Percentiles rank a stretch among this genome's conserved stretches.
Evolutionary conservation across 345 rosid genomes (phyloP).

Genomic region (Capsella bursapastoris): DNA sequence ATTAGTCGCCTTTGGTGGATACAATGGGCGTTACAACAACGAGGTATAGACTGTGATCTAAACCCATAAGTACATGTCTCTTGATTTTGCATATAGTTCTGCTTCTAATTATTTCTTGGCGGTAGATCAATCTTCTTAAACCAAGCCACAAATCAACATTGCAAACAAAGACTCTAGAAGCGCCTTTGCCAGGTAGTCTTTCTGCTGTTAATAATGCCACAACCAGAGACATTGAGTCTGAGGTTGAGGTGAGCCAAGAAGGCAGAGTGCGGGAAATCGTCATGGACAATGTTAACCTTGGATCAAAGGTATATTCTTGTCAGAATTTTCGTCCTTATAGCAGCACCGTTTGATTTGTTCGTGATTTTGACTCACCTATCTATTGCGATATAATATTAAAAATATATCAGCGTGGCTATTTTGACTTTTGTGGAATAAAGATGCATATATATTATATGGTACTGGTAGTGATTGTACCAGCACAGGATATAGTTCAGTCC

Average conservation of each 20-base stretch:
- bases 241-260: conserved; percentile 74
- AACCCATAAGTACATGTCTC: conserved; percentile 7
- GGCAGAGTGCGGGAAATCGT: conserved; percentile 88
- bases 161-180: conserved; percentile 64
- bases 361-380: background rate
- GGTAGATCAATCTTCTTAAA: conserved; percentile 84
- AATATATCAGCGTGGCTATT: background rate
- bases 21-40: conserved; percentile 91
- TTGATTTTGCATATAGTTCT: conserved; percentile 15
- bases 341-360: background rate
- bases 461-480: background rate
- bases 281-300: conserved; percentile 68
- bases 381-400: background rate
- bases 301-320: conserved; percentile 70
- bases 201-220: conserved; percentile 74
- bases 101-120: conserved; percentile 35
- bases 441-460: conserved; percentile 8
- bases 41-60: conserved; percentile 59
- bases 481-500: conserved; percentile 13
- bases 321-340: too few species aligned
- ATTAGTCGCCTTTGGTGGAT: conserved; percentile 94
- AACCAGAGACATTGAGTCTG: conserved; percentile 86
- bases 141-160: conserved; percentile 93
- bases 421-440: background rate
- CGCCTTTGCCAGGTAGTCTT: conserved; percentile 72